Base-by-base conservation (phyloP, 2,329 filamentous ascomycete species). In the Stachybotrys chlorohalonatus region DNA sequence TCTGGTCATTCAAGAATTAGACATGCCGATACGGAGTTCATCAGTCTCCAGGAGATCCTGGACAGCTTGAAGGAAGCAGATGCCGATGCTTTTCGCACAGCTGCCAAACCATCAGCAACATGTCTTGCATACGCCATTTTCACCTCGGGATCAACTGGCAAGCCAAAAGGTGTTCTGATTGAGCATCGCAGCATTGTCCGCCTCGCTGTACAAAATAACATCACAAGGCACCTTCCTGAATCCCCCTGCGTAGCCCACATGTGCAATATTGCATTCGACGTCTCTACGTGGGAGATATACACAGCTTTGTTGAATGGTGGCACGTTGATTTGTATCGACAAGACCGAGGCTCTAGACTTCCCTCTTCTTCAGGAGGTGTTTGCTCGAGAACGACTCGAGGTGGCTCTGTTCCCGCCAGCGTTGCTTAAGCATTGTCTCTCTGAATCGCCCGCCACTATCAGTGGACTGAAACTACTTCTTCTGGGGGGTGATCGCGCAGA, bases 61-160 rank as follows among this genome's bases (percentile, higher is more conserved):
- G 24, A 24, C 24, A 24, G 24, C 2, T 24, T 24, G 24, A 24
- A 24, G 24, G 24, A 24, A 24, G 24, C 24, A 24, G 24, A 24
- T 24, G 2, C 24, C 24, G 24, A 24, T 24, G 24, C 24, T 24
- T 2, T 24, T 4, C 24, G 4, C 2, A 24, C 24, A 24, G 24
- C 24, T 24, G 24, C 24, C 24, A 24, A 24, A 24, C 24, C 24
- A 24, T 24, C 24, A 24, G 24, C 24, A 24, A 24, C 24, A 24
- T 2, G 24, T 4, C 24, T 24, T 24, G 47, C 52, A 11, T 65
- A 65, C 39, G 74, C 78, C 59, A 76, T 79, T 63, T 79, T 78
- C 60, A 79, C 76, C 31, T 78, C 76, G 11, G 76, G 76, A 16
- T 78, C 73, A 16, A 79, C 76, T 1, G 76, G 76, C 6, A 65